Percentiles rank a stretch among this genome's conserved stretches.
Conservation (phyloP, 352 stramenopile genomes). For the Aphanomyces stellatus region DNA sequence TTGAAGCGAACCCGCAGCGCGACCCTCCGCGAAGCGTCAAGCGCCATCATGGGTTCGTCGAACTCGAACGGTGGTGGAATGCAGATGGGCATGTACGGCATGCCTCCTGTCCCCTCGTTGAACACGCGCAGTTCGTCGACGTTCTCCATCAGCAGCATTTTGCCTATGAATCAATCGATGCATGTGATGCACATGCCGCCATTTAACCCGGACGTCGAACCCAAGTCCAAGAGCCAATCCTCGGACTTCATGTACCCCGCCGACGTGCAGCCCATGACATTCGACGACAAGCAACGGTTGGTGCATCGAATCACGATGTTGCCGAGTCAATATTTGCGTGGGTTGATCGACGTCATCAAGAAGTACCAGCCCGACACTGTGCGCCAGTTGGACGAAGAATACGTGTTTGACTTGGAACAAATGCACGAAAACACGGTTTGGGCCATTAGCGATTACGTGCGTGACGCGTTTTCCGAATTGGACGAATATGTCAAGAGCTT, state of each 20-base stretch:
- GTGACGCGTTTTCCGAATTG: slow-evolving; percentile 77
- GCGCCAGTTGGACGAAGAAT: slow-evolving; percentile 80
- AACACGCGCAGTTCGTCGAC: slow-evolving; percentile 66
- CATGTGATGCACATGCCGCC: slow-evolving; percentile 18
- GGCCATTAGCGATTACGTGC: slow-evolving; percentile 82
- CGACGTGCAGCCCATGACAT: slow-evolving; percentile 77
- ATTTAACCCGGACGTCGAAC: slow-evolving; percentile 7
- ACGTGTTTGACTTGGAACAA: slow-evolving; percentile 76
- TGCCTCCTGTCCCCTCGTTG: slow-evolving; percentile 52
- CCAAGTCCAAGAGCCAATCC: background rate
- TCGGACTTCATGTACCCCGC: slow-evolving; percentile 80
- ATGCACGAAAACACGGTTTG: slow-evolving; percentile 87
- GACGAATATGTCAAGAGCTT: slow-evolving; percentile 58
- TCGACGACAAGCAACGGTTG: slow-evolving; percentile 71
- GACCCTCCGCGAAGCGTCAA: slow-evolving; percentile 6
- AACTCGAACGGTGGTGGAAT: background rate
- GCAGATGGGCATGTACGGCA: slow-evolving; percentile 22
- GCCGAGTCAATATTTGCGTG: slow-evolving; percentile 71
- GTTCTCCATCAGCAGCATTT: slow-evolving; percentile 69
- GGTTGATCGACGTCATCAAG: slow-evolving; percentile 82
- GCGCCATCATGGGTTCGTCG: background rate
- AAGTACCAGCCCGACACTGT: slow-evolving; percentile 84
- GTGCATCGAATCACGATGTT: slow-evolving; percentile 83
- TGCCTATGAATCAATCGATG: slow-evolving; percentile 27
- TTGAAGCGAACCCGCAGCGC: slow-evolving; percentile 15